Base-by-base conservation (phyloP, 2,329 filamentous ascomycete species). In the Monosporascus sp. region DNA sequence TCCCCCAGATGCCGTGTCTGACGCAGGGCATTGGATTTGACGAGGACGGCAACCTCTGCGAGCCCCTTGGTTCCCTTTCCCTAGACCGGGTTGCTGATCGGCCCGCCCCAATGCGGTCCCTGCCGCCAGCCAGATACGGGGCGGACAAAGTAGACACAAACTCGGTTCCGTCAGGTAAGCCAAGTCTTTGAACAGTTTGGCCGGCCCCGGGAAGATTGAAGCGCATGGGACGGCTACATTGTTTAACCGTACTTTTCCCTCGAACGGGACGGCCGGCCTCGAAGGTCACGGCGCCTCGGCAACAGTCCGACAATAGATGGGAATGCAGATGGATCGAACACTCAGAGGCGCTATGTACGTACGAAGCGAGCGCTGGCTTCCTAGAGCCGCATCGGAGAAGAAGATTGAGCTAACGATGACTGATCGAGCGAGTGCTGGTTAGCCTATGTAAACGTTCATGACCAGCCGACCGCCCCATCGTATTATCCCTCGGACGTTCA, bases 51-150 rank as follows among this genome's bases (percentile, higher is more conserved):
- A 69, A 71, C 49, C 56, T 72, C 19, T 73, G 67, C 64, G 71
- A 11, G 71, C 0, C 68, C 69, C 0, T 58, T 73, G 4, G 64
- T 70, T 7, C 71, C 71, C 1, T 73, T 72, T 54, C 69, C 69
- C 0, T 69, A 73, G 58, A 68, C 62, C 1, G 70, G 70, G 2
- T 62, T 73, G 5, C 37, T 69, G n/a, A 64, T 66, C 19, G 64
- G 66, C 44, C 36, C 58, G 26, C 66, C 49, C 2, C 44, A 50
- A 6, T 67, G 60, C 50, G 41, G 51, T 5, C 22, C 6, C 19
- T 51, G 3, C 52, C 20, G 17, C n/a, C 57, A 2, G 20, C 53
- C 1, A 37, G 24, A 17, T 61, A 59, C 26, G 43, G 45, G 40
- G 59, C 56, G 2, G 57, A 57, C 9, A 53, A 54, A 26, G 49